A percentile compares a stretch with the other conserved stretches of the same genome.
Conservation (phyloP, 345 rosid species). For the Clausena lansium region DNA sequence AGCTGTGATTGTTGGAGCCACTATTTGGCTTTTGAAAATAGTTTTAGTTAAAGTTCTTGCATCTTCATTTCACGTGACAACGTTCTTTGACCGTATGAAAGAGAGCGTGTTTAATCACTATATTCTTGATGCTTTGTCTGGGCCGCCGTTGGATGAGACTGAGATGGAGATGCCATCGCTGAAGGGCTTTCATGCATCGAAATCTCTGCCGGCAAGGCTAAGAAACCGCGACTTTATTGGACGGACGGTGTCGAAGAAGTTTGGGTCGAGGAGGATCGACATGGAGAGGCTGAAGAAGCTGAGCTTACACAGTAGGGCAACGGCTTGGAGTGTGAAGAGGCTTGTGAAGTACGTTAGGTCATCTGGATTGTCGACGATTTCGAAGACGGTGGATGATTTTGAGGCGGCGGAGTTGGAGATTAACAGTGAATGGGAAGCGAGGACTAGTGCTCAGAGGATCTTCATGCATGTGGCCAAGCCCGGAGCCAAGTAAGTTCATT, state of each 20-base stretch:
- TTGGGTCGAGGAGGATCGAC: conserved; percentile 34
- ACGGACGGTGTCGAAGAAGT: conserved; percentile 17
- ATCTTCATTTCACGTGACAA: conserved; percentile 51
- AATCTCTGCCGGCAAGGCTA: conserved; percentile 30
- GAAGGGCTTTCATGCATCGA: not conserved
- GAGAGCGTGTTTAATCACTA: conserved; percentile 56
- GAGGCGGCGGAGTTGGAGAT: conserved; percentile 40
- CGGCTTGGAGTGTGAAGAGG: conserved; percentile 54
- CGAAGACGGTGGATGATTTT: conserved; percentile 44
- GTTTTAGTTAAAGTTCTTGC: conserved; percentile 51
- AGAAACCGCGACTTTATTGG: not conserved
- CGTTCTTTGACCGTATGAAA: conserved; percentile 65
- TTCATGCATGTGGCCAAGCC: conserved; percentile 53
- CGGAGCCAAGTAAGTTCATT: conserved; percentile 44
- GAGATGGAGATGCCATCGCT: conserved; percentile 17
- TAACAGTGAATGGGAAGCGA: conserved; percentile 54
- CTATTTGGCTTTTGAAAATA: conserved; percentile 54
- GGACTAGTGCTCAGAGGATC: conserved; percentile 42
- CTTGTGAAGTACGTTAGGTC: conserved; percentile 40
- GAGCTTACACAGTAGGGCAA: conserved; percentile 32
- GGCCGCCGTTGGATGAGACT: conserved; percentile 38
- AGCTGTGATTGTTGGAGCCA: conserved; percentile 44
- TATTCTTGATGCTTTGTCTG: conserved; percentile 49
- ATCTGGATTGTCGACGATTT: conserved; percentile 50
- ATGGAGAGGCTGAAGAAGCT: conserved; percentile 52